Percentiles rank a stretch among this genome's conserved stretches.
Conservation (phyloP, 192 early-diverging fungal species). For the Podila minutissima region DNA sequence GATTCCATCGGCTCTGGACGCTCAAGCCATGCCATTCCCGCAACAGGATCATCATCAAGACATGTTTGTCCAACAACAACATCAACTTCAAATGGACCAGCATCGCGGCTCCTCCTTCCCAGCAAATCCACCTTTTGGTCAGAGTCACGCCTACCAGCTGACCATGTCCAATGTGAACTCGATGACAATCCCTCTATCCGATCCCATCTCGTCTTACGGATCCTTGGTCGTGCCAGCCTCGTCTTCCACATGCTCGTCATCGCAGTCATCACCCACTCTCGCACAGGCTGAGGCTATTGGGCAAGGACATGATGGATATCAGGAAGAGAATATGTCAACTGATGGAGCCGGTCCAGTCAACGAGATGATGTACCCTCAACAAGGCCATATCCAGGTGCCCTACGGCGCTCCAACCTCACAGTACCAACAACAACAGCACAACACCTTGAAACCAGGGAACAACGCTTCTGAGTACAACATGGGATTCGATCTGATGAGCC, state of each 20-base stretch:
- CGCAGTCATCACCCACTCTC: conserved; percentile 10
- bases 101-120: conserved; percentile 2
- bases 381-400: not conserved
- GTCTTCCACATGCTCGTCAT: conserved; percentile 24
- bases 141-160: not conserved
- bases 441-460: not conserved
- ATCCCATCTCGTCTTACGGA: conserved; percentile 22
- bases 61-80: not conserved
- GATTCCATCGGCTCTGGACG: conserved; percentile 6
- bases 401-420: not conserved
- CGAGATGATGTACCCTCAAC: no score
- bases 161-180: conserved; percentile 10
- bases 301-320: not conserved
- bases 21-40: not conserved
- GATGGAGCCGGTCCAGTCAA: not conserved
- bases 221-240: conserved; percentile 46
- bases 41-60: conserved; percentile 14
- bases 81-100: not conserved
- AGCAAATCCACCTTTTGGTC: not conserved
- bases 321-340: not conserved
- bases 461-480: not conserved
- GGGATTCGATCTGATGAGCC: not conserved
- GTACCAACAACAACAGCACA: not conserved
- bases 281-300: not conserved
- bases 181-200: conserved; percentile 19